Evolutionary conservation across 2,329 filamentous ascomycete species (phyloP).

Genomic region (Stemphylium vesicarium): DNA sequence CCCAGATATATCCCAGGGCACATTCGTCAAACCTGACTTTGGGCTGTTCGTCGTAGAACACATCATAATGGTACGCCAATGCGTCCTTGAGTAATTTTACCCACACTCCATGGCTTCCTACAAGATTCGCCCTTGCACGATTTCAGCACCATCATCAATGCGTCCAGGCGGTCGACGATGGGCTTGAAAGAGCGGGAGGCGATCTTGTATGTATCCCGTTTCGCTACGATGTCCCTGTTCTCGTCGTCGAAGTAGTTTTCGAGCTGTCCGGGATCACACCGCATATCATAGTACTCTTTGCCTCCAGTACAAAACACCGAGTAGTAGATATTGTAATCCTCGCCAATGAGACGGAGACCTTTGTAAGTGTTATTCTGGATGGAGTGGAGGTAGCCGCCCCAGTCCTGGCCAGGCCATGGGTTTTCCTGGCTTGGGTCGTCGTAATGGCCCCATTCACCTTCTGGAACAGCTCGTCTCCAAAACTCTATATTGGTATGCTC

Average conservation of each 20-base stretch:
- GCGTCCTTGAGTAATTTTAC: not conserved
- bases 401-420: too few species aligned
- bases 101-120: not conserved
- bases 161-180: not conserved
- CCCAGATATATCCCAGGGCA: not conserved
- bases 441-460: not conserved
- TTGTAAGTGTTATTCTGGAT: not conserved
- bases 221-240: too few species aligned
- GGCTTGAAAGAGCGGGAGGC: not conserved
- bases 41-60: not conserved
- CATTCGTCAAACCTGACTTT: not conserved
- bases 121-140: slow-evolving; percentile 1
- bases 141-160: not conserved
- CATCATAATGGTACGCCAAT: not conserved
- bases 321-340: slow-evolving; percentile 1
- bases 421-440: too few species aligned
- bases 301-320: not conserved
- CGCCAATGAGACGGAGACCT: not conserved
- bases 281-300: not conserved
- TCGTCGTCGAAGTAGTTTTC: too few species aligned
- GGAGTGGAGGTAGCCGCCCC: too few species aligned
- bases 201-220: too few species aligned
- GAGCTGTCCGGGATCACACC: not conserved
- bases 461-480: not conserved
- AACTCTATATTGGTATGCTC: not conserved